Percentiles rank a stretch among this genome's conserved stretches.
These are phyloP conservation scores for Lactarius tabidus DNA, from an alignment of 768 basidiomycete genomes.

Conservation along the genomic window DNA sequence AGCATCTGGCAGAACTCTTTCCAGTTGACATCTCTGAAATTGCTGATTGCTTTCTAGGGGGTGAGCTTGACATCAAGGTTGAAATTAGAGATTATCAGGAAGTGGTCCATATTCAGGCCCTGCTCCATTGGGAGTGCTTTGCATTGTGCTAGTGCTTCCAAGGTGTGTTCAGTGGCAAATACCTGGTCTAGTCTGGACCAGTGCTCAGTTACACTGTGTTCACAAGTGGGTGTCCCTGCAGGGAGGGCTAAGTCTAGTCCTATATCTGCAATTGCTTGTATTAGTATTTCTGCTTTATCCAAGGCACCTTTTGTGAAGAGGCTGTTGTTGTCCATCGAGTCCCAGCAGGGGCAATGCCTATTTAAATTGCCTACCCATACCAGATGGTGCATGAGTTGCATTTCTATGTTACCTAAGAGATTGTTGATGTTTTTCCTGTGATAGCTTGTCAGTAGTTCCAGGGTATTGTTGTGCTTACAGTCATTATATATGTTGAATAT, in stretches of 20 bases:
- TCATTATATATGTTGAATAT: background rate
- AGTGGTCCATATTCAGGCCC: too few species aligned
- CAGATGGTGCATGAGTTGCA: background rate
- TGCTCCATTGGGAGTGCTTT: too few species aligned
- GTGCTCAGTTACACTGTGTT: background rate
- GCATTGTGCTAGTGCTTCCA: too few species aligned
- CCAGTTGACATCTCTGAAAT: too few species aligned
- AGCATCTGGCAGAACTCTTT: too few species aligned
- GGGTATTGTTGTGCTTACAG: background rate
- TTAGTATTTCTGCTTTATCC: background rate
- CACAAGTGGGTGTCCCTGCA: background rate
- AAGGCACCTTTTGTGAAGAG: background rate
- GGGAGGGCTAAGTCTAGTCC: background rate
- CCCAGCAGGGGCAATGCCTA: background rate
- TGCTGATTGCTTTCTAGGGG: too few species aligned
- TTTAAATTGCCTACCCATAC: background rate
- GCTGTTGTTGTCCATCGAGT: background rate
- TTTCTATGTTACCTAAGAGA: too few species aligned
- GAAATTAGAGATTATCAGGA: too few species aligned
- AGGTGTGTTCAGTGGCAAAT: too few species aligned
- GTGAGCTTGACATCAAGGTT: too few species aligned
- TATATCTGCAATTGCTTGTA: background rate
- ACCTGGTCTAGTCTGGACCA: too few species aligned
- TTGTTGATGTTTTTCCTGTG: background rate
- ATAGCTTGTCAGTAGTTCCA: background rate